Conservation (phyloP, 2,329 filamentous ascomycete species). For the Phoma herbarum region DNA sequence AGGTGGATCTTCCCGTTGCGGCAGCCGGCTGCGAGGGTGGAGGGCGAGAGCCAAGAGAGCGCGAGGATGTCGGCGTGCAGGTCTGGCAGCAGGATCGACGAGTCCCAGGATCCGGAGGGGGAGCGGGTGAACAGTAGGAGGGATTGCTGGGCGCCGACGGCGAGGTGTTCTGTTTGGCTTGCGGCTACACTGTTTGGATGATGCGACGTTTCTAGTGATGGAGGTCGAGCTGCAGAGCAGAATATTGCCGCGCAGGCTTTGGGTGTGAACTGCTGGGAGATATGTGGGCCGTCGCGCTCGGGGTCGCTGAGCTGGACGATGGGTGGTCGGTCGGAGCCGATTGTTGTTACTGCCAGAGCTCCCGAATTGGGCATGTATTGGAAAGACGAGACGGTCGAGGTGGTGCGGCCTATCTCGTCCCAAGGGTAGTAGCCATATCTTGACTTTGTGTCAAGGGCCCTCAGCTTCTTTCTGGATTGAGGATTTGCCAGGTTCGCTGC, state of each 20-base stretch:
- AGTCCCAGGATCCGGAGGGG: slow-evolving; percentile 34
- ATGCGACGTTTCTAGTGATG: slow-evolving; percentile 20
- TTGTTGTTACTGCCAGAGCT: slow-evolving; percentile 42
- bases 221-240: slow-evolving; percentile 37
- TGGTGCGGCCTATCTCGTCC: slow-evolving; percentile 35
- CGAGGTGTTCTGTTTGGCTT: slow-evolving; percentile 41
- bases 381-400: slow-evolving; percentile 44
- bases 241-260: slow-evolving; percentile 39
- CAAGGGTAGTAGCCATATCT: slow-evolving; percentile 33
- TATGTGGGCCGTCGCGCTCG: slow-evolving; percentile 34
- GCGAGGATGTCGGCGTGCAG: slow-evolving; percentile 43
- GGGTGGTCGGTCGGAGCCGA: slow-evolving; percentile 41
- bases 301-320: slow-evolving; percentile 40
- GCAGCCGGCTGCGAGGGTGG: slow-evolving; percentile 42
- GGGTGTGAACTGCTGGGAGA: slow-evolving; percentile 43
- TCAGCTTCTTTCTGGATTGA: background rate
- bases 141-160: slow-evolving; percentile 40
- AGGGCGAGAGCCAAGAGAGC: slow-evolving; percentile 46
- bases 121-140: slow-evolving; percentile 38
- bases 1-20: slow-evolving; percentile 46
- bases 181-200: slow-evolving; percentile 29
- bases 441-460: slow-evolving; percentile 13
- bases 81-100: slow-evolving; percentile 10
- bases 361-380: slow-evolving; percentile 40
- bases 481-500: slow-evolving; percentile 1